A percentile compares a stretch with the other conserved stretches of the same genome.
Evolutionary conservation across 768 basidiomycete genomes (phyloP).

Genomic region (Arthromyces matolae): DNA sequence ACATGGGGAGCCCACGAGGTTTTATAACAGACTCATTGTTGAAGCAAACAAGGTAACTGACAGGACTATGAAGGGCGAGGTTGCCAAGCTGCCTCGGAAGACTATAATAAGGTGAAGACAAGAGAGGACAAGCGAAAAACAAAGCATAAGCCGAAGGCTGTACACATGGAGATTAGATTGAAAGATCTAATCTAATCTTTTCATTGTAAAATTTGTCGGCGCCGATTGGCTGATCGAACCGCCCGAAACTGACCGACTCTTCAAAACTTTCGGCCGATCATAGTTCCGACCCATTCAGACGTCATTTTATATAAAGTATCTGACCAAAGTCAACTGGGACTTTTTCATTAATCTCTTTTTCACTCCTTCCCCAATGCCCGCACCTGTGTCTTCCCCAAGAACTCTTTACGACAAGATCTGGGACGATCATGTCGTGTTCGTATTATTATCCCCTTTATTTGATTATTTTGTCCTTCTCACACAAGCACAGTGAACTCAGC

Average conservation of each 20-base stretch:
- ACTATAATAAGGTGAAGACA: background rate
- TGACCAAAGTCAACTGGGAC: background rate
- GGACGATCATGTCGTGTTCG: constrained; percentile 94
- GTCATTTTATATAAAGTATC: constrained; percentile 4
- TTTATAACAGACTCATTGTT: background rate
- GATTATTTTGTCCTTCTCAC: constrained; percentile 3
- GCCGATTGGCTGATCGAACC: constrained; percentile 10
- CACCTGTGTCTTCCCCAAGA: constrained; percentile 52
- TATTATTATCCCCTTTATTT: constrained; percentile 7
- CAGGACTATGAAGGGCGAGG: background rate
- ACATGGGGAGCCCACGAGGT: constrained; percentile 2
- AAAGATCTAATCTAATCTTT: background rate
- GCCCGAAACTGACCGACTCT: constrained; percentile 13
- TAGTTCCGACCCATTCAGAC: constrained; percentile 3
- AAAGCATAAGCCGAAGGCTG: background rate
- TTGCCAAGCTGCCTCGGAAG: background rate
- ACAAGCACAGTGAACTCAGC: constrained; percentile 53
- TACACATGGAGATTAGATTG: background rate
- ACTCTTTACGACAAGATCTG: constrained; percentile 98
- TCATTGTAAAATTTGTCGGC: constrained; percentile 5
- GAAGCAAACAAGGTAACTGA: constrained; percentile 4
- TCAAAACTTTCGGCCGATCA: constrained; percentile 13
- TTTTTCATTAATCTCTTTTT: constrained; percentile 5
- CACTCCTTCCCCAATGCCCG: constrained; percentile 33
- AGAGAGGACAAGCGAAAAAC: background rate